These are phyloP conservation scores for Geotrichum aggregatum DNA, from an alignment of 1,139 yeast genomes.

Conservation along the genomic window DNA sequence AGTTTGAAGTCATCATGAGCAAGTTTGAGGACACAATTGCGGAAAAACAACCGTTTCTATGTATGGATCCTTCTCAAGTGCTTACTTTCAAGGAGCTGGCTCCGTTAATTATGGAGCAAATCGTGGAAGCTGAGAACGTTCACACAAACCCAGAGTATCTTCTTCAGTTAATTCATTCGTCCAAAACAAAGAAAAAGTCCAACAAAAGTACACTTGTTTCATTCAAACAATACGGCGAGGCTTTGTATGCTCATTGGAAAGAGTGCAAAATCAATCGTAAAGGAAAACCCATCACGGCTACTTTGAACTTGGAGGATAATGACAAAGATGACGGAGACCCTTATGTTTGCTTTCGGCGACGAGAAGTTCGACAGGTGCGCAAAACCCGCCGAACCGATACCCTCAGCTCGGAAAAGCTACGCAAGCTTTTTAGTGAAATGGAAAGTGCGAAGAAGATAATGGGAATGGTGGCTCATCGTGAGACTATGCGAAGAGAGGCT, in stretches of 20 bases:
- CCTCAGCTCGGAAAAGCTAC: conserved; percentile 79
- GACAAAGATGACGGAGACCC: conserved; percentile 95
- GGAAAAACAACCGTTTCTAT: conserved; percentile 81
- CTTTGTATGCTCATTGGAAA: conserved; percentile 80
- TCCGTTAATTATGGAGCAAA: conserved; percentile 29
- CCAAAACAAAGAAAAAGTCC: conserved; percentile 5
- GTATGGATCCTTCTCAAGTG: conserved; percentile 79
- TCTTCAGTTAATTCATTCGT: conserved; percentile 24
- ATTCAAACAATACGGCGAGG: conserved; percentile 62
- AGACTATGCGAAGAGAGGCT: conserved; percentile 55
- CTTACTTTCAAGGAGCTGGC: conserved; percentile 65
- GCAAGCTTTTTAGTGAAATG: conserved; percentile 70
- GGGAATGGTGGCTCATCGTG: conserved; percentile 70
- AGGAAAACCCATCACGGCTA: conserved; percentile 72
- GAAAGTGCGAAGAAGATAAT: conserved; percentile 71
- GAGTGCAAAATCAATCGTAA: conserved; percentile 61
- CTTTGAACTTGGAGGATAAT: conserved; percentile 76
- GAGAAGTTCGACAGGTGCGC: conserved; percentile 93
- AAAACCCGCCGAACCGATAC: conserved; percentile 94
- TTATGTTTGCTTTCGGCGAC: conserved; percentile 89
- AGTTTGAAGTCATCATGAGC: conserved; percentile 76
- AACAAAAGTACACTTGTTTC: conserved; percentile 44
- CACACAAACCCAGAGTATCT: conserved; percentile 38
- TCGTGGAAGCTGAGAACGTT: conserved; percentile 35
- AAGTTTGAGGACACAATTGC: conserved; percentile 68